Percentiles rank a stretch among this genome's conserved stretches.
These are phyloP conservation scores for Kwoniella mangroviensis DNA, from an alignment of 768 basidiomycete species.

Conservation along the genomic window DNA sequence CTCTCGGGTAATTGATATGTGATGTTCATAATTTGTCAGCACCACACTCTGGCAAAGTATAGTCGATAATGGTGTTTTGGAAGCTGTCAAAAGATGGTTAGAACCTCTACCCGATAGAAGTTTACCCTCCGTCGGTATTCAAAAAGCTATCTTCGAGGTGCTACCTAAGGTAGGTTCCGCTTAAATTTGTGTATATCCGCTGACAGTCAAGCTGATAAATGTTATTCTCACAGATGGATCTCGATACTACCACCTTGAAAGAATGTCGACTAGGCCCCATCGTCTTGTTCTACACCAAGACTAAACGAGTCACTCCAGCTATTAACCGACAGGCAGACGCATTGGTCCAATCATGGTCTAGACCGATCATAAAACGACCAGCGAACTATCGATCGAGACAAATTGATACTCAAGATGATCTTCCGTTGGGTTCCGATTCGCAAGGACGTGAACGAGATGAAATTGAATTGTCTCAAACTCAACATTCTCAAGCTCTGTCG, in stretches of 20 bases:
- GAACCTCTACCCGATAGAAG: conserved; percentile 92
- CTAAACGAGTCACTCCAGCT: conserved; percentile 81
- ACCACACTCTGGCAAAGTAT: conserved; percentile 86
- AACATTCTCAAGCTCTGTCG: conserved; percentile 9
- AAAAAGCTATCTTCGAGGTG: conserved; percentile 82
- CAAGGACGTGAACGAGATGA: conserved; percentile 3
- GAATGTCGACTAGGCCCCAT: conserved; percentile 87
- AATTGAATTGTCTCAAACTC: conserved; percentile 7
- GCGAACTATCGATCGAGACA: conserved; percentile 32
- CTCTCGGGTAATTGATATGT: neutral
- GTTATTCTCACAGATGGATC: conserved; percentile 68
- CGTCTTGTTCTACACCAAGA: conserved; percentile 93
- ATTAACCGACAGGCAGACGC: conserved; percentile 80
- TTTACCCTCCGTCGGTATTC: conserved; percentile 93
- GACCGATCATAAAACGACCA: conserved; percentile 53
- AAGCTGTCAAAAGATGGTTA: conserved; percentile 86
- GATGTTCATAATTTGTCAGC: conserved; percentile 60
- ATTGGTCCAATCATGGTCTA: conserved; percentile 66
- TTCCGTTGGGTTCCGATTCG: neutral
- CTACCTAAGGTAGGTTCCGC: conserved; percentile 64
- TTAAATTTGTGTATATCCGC: too few species aligned
- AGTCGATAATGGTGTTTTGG: conserved; percentile 83
- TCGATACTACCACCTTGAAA: conserved; percentile 86
- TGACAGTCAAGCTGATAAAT: too few species aligned
- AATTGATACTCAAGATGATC: conserved; percentile 22